Evolutionary conservation across 2,329 filamentous ascomycete species (phyloP), one percentile per base, ranked within the genome.

Genomic region (Ilyonectria robusta): DNA sequence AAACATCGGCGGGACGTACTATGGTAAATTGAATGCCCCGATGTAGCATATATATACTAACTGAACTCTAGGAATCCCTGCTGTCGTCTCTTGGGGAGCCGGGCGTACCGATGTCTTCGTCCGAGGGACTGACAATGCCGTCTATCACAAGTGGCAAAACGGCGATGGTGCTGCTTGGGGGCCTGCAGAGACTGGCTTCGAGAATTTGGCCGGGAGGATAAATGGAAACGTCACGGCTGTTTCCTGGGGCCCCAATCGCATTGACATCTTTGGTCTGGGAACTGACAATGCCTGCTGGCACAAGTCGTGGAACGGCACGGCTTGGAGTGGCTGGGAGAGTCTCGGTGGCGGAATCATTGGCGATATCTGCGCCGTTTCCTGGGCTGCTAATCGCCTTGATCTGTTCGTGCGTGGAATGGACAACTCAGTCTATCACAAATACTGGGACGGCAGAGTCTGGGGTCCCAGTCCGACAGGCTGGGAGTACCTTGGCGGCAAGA

Each of bases 321-420:
- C 47, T 6, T 75, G 73, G 71, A 60, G 59, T 13, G 53, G 35
- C 11, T 77, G 74, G 72, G 60, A 72, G 47, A 70, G 71, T 42
- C 72, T 80, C 46, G 78, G 77, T 54, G 78, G 77, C 4, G 64
- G 69, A 42, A 62, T 78, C 42, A 69, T 71, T 62, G 65, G 72
- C 50, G 67, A 75, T 56, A 75, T 40, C 15, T 15, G 6, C 19
- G 44, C 44, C 1, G 78, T 77, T 44, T 74, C 73, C 0, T 76
- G 74, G 72, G 77, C 68, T 1, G 29, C 57, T 9, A 72, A 77
- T 51, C 70, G 76, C 47, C 69, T 77, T 33, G 74, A 77, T 33
- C 63, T 79, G 11, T 79, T 78, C 51, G 78, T 74, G 8, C 68
- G 76, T 9, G 74, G 76, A 6, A 79, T 46, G 69, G 75, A 47